Conservation (phyloP, 75 land plant species). For the Selaginella moellendorffii region DNA sequence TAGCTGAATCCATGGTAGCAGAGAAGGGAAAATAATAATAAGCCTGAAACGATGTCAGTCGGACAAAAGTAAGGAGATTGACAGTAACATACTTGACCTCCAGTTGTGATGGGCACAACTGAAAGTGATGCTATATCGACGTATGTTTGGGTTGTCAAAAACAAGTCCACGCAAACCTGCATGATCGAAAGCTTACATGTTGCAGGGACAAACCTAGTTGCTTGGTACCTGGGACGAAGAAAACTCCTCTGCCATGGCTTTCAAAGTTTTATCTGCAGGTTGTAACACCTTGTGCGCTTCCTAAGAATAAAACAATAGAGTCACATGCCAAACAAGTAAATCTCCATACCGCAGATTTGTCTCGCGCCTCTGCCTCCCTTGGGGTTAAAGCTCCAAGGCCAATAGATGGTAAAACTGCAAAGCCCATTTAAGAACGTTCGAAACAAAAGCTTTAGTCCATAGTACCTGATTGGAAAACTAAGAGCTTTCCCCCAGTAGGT, state of each 20-base stretch:
- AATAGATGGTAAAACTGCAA: conserved; percentile 75
- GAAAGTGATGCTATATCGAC: conserved; percentile 85
- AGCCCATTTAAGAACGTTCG: conserved; percentile 5
- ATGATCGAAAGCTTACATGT: conserved; percentile 4
- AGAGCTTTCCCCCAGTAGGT: conserved; percentile 74
- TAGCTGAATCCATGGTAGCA: conserved; percentile 73
- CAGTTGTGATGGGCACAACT: conserved; percentile 87
- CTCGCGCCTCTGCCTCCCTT: conserved; percentile 82
- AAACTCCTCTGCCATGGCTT: conserved; percentile 89
- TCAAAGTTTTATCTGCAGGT: conserved; percentile 75
- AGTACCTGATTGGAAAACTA: conserved; percentile 87
- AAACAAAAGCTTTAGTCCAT: conserved; percentile 1
- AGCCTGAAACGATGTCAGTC: conserved; percentile 25
- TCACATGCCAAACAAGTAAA: conserved; percentile 21
- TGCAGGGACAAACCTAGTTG: background rate
- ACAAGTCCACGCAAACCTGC: conserved; percentile 91
- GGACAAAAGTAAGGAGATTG: background rate
- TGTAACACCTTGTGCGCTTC: conserved; percentile 75
- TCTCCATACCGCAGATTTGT: conserved; percentile 49
- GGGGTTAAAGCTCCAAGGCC: conserved; percentile 77
- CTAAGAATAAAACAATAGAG: conserved; percentile 21
- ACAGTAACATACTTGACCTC: conserved; percentile 64
- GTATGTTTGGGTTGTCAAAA: conserved; percentile 67
- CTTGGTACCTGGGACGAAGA: conserved; percentile 72
- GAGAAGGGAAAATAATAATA: conserved; percentile 89